These are phyloP conservation scores for Protomyces inouyei DNA, from an alignment of 1,139 yeast species.

Conservation along the genomic window DNA sequence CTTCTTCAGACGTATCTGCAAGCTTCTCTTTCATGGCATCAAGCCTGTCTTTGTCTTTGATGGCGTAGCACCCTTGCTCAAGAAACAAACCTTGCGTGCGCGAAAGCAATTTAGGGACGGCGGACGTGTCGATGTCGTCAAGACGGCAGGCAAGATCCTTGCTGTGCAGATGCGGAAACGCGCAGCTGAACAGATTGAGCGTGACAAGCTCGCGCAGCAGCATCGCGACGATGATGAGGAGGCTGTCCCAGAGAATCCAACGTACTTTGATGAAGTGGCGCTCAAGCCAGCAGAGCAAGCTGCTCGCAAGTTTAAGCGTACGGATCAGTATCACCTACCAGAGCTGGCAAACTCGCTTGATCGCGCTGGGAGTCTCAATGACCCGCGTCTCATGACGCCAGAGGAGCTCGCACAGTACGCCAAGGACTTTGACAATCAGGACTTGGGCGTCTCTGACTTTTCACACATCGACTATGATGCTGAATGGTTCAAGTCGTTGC, in stretches of 20 bases:
- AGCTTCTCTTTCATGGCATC: slow-evolving; percentile 80
- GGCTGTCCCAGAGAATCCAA: slow-evolving; percentile 45
- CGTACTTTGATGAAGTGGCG: slow-evolving; percentile 31
- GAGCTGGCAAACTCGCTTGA: slow-evolving; percentile 47
- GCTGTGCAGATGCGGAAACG: slow-evolving; percentile 71
- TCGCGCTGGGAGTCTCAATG: slow-evolving; percentile 44
- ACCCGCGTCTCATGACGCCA: slow-evolving; percentile 68
- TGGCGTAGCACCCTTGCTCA: slow-evolving; percentile 90
- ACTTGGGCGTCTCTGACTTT: slow-evolving; percentile 38
- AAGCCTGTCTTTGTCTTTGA: slow-evolving; percentile 93
- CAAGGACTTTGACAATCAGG: slow-evolving; percentile 59
- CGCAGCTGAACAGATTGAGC: slow-evolving; percentile 39
- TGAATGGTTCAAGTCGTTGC: slow-evolving; percentile 44
- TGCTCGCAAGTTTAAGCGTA: slow-evolving; percentile 39
- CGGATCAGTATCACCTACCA: slow-evolving; percentile 86
- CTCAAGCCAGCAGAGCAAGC: slow-evolving; percentile 17
- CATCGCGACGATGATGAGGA: slow-evolving; percentile 39
- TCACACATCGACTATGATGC: slow-evolving; percentile 43
- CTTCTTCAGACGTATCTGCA: slow-evolving; percentile 88
- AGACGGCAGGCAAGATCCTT: slow-evolving; percentile 73
- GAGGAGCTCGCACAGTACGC: slow-evolving; percentile 63
- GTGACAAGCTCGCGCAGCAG: slow-evolving; percentile 30
- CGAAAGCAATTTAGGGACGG: slow-evolving; percentile 73
- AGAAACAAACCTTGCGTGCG: slow-evolving; percentile 58
- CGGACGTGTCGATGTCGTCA: slow-evolving; percentile 60